Base-by-base conservation (phyloP, 768 basidiomycete genomes). In the Phanerodontia chrysosporium region DNA sequence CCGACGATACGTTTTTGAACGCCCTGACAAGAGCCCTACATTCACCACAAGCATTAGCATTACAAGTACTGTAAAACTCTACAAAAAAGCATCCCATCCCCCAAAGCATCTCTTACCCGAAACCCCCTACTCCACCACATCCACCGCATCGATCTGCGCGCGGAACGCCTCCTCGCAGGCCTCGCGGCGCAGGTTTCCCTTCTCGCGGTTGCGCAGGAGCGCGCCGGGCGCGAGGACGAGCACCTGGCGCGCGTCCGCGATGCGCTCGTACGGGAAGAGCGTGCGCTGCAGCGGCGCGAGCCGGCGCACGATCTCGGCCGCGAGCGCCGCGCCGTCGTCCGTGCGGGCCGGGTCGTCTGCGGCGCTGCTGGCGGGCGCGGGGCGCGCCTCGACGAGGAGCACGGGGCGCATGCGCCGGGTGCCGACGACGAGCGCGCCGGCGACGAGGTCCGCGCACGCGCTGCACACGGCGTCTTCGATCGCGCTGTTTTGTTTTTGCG, bases 391-490 rank as follows among this genome's bases (percentile, higher is more conserved):
- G 51, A 67, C 57, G 45, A 64, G 21, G n/a, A 65, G 56, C 18
- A 54, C 59, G 5, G 66, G 58, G 30, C 51, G 45, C 36, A 45
- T 25, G 29, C 61, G 62, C 21, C 59, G 51, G 44, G 14, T 51
- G 18, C 66, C 66, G 30, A 67, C 63, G 53, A 67, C 66, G 52
- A 65, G 63, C 18, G 57, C 64, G 58, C 65, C 62, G 48, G 57
- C 44, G 22, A 67, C 60, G 25, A 64, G 36, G 42, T 63, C 63
- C 27, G 51, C 55, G 35, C 64, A 62, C 24, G 54, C 35, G 49
- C 44, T 57, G 45, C 61, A 60, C 29, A 64, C 54, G 28, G 49
- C 55, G 54, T 67, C 66, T 35, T 67, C 62, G 51, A 65, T 65
- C 16, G 53, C 58, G 55, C 66, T 65, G 42, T 16, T 16, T 10